Percentiles rank a stretch among this genome's conserved stretches.
Evolutionary conservation across 2,329 filamentous ascomycete species (phyloP).

Genomic region (Colletotrichum tropicale): DNA sequence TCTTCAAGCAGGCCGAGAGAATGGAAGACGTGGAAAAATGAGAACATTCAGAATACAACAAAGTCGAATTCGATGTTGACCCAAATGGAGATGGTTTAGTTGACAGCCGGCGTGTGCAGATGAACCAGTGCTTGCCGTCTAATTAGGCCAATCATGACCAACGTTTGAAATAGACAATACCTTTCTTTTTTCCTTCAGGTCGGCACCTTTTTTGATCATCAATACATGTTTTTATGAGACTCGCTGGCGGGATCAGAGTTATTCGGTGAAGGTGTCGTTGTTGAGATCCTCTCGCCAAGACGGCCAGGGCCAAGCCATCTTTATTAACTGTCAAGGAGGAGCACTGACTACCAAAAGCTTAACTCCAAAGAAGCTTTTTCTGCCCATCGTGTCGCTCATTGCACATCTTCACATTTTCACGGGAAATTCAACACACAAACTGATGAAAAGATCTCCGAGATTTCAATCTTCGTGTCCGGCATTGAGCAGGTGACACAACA

Average conservation of each 20-base stretch:
- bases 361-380: background rate
- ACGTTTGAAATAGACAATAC: background rate
- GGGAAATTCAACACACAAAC: background rate
- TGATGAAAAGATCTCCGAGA: background rate
- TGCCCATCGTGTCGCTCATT: background rate
- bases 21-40: background rate
- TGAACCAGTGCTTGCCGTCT: background rate
- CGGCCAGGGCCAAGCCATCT: background rate
- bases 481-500: background rate
- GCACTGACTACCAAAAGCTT: background rate
- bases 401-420: background rate
- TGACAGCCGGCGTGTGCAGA: background rate
- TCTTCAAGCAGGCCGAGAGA: background rate
- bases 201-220: background rate
- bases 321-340: background rate
- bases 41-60: background rate
- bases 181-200: background rate
- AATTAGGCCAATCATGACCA: background rate
- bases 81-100: background rate
- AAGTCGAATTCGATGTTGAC: background rate
- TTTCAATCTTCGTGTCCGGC: background rate
- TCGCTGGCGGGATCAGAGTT: background rate
- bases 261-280: background rate
- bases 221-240: background rate
- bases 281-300: background rate